Base-by-base conservation (phyloP, 495 filamentous ascomycete genomes). In the Sordaria brevicollis region DNA sequence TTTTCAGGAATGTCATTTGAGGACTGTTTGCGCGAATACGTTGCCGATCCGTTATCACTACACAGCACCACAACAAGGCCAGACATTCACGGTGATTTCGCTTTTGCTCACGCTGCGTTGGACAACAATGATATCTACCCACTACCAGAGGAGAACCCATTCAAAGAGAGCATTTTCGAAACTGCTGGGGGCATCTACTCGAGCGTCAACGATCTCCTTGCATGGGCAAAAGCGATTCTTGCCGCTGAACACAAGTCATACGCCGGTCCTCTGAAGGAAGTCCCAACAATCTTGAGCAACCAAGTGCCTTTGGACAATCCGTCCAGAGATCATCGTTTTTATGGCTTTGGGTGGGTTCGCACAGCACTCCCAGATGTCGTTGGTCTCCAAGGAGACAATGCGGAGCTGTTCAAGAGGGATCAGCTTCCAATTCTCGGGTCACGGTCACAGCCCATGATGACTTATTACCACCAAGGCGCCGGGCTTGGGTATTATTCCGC, bases 381-480 rank as follows among this genome's bases (percentile, higher is more conserved):
- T 0, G 70, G 72, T 4, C 17, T 71, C 1, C 68, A 54, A 9
- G 76, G 76, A 15, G 70, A 71, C 65, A 77, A 75, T 31, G 36
- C 66, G 6, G n/a, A 11, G 7, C 37, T 75, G 25, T 41, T 41
- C 33, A 73, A 62, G 8, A 35, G 41, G 35, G 70, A 38, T 19
- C 66, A 71, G 29, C 70, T 68, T 29, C 65, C 66, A 5, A 21
- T 76, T 19, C 62, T 79, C 9, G 76, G 71, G 1, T 49, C 66
- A 9, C 65, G 65, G 10, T 66, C 35, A 2, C 62, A 49, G 0
- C 71, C 77, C 2, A 68, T 69, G 68, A 19, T 79, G 4, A 69
- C 68, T 1, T 49, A 73, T 21, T 75, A 78, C 34, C 77, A 80
- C 37, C 74, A 80, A 19, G 76, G 79, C 11, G 66, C 57, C 66